Evolutionary conservation across 768 basidiomycete species (phyloP).

Genomic region (Podaxis sp.): DNA sequence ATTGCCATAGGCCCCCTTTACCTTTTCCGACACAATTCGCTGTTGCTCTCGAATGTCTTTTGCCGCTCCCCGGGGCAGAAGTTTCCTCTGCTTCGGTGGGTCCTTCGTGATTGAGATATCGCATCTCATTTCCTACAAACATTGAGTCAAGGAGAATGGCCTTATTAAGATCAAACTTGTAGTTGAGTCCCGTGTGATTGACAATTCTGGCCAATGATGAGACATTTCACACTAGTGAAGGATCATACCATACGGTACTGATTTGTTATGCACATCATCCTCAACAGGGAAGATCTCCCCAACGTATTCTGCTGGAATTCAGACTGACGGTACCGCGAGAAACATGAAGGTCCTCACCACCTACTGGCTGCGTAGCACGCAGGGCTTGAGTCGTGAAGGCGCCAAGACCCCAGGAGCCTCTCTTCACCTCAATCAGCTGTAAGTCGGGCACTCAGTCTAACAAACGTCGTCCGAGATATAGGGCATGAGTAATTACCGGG

Average conservation of each 20-base stretch:
- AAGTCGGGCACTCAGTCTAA: neutral
- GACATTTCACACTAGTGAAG: conserved; percentile 26
- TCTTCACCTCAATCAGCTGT: conserved; percentile 5
- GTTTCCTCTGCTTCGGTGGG: conserved; percentile 18
- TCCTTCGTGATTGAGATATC: conserved; percentile 64
- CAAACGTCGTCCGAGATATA: neutral
- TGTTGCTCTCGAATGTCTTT: conserved; percentile 31
- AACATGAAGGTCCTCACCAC: conserved; percentile 17
- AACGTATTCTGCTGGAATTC: conserved; percentile 51
- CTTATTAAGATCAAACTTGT: conserved; percentile 57
- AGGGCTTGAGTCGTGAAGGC: conserved; percentile 3
- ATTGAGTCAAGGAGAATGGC: conserved; percentile 52
- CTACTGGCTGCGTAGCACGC: conserved; percentile 9
- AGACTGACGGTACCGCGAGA: neutral
- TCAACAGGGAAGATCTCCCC: conserved; percentile 31
- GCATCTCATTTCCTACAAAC: conserved; percentile 58
- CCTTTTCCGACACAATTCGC: conserved; percentile 3
- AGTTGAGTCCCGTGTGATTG: conserved; percentile 52
- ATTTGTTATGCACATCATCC: conserved; percentile 49
- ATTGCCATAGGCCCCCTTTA: neutral
- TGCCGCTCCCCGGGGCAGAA: conserved; percentile 44
- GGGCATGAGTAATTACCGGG: conserved; percentile 32
- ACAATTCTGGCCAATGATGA: conserved; percentile 30
- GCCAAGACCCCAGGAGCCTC: conserved; percentile 12
- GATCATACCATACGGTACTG: conserved; percentile 42